These are phyloP conservation scores for Ceratocystis cubensis DNA, from an alignment of 2,329 filamentous ascomycete species.

Conservation along the genomic window DNA sequence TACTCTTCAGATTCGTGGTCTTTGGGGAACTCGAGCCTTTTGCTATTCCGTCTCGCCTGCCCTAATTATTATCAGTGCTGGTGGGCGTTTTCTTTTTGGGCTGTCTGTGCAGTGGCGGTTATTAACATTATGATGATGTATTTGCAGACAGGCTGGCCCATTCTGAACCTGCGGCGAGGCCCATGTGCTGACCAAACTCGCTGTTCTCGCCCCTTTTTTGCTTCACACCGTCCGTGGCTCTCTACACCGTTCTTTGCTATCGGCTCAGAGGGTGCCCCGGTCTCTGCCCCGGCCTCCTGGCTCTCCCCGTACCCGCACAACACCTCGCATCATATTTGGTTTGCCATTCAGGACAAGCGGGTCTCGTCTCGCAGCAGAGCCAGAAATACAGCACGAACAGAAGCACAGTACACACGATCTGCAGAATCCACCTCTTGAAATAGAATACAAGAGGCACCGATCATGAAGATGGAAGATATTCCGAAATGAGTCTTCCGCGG, in stretches of 20 bases:
- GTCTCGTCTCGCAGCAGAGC: neutral
- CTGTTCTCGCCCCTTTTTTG: neutral
- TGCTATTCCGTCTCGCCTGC: neutral
- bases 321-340: neutral
- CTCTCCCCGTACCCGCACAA: neutral
- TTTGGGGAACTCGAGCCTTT: neutral
- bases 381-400: too few species aligned
- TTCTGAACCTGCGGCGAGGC: neutral
- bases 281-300: neutral
- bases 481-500: conserved; percentile 1
- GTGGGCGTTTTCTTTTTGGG: too few species aligned
- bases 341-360: neutral
- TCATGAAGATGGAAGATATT: conserved; percentile 6
- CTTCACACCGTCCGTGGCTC: neutral
- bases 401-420: neutral
- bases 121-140: neutral
- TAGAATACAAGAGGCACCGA: neutral
- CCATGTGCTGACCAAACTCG: neutral
- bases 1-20: neutral
- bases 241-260: conserved; percentile 1
- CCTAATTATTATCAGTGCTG: neutral
- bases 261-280: neutral
- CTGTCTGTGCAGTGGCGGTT: conserved; percentile 4
- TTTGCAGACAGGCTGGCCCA: neutral
- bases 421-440: conserved; percentile 4